phyloP scores from a whole-genome alignment of 768 basidiomycete genomes.

The Pulveroboletus sp. region DNA sequence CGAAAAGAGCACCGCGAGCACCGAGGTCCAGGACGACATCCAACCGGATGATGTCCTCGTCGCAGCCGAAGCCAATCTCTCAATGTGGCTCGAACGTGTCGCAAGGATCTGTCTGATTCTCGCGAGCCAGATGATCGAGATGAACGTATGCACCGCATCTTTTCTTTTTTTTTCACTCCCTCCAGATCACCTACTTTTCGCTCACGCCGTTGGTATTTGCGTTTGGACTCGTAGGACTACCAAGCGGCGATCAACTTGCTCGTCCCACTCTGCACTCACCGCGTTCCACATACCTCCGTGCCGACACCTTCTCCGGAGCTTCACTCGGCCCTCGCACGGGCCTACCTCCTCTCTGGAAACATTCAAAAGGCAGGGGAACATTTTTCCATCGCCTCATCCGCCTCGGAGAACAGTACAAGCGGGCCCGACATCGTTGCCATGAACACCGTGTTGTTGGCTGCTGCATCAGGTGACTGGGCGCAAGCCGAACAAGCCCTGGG shows the following conservation, averaged over 20 bases:
- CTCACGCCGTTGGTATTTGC: background rate
- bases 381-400: conserved; percentile 39
- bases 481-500: conserved; percentile 44
- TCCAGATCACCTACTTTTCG: background rate
- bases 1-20: background rate
- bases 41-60: conserved; percentile 16
- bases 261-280: conserved; percentile 55
- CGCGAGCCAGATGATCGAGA: conserved; percentile 78
- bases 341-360: conserved; percentile 73
- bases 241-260: conserved; percentile 61
- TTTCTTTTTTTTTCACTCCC: background rate
- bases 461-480: conserved; percentile 68
- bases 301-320: conserved; percentile 46
- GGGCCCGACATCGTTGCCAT: conserved; percentile 46
- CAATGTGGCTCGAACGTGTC: conserved; percentile 83
- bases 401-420: conserved; percentile 41
- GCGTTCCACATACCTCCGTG: conserved; percentile 6
- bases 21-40: background rate
- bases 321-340: conserved; percentile 64
- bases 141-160: conserved; percentile 56
- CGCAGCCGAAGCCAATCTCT: conserved; percentile 32
- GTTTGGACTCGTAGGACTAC: conserved; percentile 1
- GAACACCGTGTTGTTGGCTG: conserved; percentile 63
- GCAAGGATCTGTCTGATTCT: conserved; percentile 72
- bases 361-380: conserved; percentile 54